Evolutionary conservation across 2,329 filamentous ascomycete genomes (phyloP).

Genomic region (Aspergillus fijiensis): DNA sequence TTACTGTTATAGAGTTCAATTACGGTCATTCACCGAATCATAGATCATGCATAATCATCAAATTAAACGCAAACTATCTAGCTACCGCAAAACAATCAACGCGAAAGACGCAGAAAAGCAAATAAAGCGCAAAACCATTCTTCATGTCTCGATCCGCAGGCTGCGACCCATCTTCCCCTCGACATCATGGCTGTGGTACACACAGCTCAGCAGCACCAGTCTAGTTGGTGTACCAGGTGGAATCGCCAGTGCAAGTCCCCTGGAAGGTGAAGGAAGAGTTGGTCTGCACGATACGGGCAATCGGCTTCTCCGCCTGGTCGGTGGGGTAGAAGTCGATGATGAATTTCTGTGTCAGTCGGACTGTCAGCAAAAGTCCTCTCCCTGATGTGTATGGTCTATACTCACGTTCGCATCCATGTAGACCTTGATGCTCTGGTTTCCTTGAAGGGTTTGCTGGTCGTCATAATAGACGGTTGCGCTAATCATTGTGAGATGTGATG

Average conservation of each 20-base stretch:
- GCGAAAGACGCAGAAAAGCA: neutral
- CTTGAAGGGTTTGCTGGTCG: conserved; percentile 3
- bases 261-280: conserved; percentile 4
- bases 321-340: conserved; percentile 8
- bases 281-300: conserved; percentile 8
- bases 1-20: too few relatives aligned
- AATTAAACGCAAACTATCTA: neutral
- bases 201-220: neutral
- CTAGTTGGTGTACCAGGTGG: neutral
- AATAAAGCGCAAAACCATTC: neutral
- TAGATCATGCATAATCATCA: neutral
- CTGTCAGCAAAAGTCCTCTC: too few relatives aligned
- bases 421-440: conserved; percentile 4
- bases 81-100: neutral
- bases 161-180: neutral
- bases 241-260: neutral
- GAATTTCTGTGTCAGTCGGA: neutral
- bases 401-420: conserved; percentile 5
- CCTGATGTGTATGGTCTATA: too few relatives aligned
- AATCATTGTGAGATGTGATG: neutral
- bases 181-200: neutral
- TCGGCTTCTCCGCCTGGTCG: conserved; percentile 1
- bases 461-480: conserved; percentile 6
- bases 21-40: neutral
- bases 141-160: neutral